A percentile compares a stretch with the other conserved stretches of the same genome.
Evolutionary conservation across 768 basidiomycete species (phyloP).

Genomic region (Kondoa subrosea): DNA sequence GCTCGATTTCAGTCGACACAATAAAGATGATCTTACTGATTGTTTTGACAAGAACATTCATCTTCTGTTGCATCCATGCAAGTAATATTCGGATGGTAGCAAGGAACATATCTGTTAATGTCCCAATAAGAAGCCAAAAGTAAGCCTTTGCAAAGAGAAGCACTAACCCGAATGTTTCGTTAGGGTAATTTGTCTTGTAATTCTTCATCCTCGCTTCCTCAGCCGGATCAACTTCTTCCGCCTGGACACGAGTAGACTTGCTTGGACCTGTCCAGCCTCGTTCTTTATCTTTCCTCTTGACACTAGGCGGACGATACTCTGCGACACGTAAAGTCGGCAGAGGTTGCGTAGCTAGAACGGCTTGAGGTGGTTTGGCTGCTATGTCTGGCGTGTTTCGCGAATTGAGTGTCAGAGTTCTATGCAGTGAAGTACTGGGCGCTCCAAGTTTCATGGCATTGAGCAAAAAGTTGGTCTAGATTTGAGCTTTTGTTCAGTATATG

Average conservation of each 20-base stretch:
- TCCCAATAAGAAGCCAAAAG: background rate
- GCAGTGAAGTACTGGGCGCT: too few relatives aligned
- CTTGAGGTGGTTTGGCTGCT: background rate
- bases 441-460: too few relatives aligned
- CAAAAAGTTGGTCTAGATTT: too few relatives aligned
- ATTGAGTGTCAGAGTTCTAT: too few relatives aligned
- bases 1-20: too few relatives aligned
- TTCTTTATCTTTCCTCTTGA: background rate
- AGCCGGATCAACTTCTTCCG: background rate
- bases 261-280: background rate
- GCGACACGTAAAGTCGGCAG: background rate
- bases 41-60: background rate
- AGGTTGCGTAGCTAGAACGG: background rate
- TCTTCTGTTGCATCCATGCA: background rate
- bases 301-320: background rate
- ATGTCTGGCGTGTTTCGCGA: too few relatives aligned
- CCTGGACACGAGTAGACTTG: background rate
- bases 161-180: background rate
- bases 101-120: conserved; percentile 4
- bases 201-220: background rate
- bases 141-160: background rate
- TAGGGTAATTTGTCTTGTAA: background rate
- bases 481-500: too few relatives aligned
- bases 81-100: background rate
- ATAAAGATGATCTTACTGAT: too few relatives aligned